Base-by-base conservation (phyloP, 805 yeast species). In the Starmera caribaea region DNA sequence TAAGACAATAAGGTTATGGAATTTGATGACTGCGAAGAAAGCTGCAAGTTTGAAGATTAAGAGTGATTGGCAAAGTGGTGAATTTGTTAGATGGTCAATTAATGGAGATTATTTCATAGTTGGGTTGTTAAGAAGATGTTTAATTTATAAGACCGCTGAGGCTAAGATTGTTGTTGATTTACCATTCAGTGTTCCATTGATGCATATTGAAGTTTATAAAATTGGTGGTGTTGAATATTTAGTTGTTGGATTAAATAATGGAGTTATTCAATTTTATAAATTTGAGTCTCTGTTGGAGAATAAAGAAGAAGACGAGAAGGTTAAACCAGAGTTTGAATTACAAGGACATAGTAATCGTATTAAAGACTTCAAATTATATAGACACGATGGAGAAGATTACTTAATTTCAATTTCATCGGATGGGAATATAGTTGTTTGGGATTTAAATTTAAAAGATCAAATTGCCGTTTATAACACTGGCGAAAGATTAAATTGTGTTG, bases 341-440 rank as follows among this genome's bases (percentile, higher is more conserved):
- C 73, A 70, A 38, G 97, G 97, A 1, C 97, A 90, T 55, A 74
- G 92, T 8, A 77, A 74, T 46, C 76, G 98, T 58, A 81, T 90
- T 34, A 90, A 90, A 61, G 95, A 80, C 46, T 69, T 92, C 49
- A 64, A 77, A 15, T 66, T 78, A 36, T 72, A 69, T 50, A 48
- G 37, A 31, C 41, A 43, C 5, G 36, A 53, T 21, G 62, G 66
- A 30, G 66, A 69, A 12, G 68, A 64, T 15, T 82, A 71, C 53
- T 59, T 92, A 53, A 72, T 85, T 0, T 81, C 95, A 3, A 85
- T 88, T 11, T 85, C 96, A 1, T 85, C 97, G 0, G 97, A 90
- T 59, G 97, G 97, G 21, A 83, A 76, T 52, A 81, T 90, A 38
- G 95, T 92, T 8, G 83, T 90, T 3, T 90, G 97, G 96, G 82